phyloP scores from a whole-genome alignment of 2,329 filamentous ascomycete genomes.

The Cladophialophora immunda region DNA sequence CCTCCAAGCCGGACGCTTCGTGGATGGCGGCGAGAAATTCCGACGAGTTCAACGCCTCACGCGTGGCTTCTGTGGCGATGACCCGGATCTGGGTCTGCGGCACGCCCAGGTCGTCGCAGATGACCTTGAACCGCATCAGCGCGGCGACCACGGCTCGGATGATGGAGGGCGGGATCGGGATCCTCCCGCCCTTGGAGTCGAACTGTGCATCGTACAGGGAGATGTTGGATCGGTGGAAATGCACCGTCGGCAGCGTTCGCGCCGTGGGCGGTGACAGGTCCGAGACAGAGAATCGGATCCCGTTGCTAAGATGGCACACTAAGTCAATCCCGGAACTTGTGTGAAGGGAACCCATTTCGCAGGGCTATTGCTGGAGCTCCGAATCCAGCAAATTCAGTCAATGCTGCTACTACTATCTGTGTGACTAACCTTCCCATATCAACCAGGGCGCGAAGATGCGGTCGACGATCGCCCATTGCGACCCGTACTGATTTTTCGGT shows the following conservation, averaged over 20 bases:
- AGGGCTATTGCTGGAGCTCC: not conserved
- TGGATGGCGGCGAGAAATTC: conserved; percentile 73
- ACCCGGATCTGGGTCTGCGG: conserved; percentile 71
- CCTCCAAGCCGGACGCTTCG: conserved; percentile 69
- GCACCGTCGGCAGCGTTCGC: conserved; percentile 78
- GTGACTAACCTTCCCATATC: conserved; percentile 50
- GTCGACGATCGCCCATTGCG: not conserved
- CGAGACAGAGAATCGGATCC: conserved; percentile 90
- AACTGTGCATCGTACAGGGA: conserved; percentile 84
- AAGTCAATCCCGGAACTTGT: not conserved
- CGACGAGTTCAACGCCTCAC: conserved; percentile 77
- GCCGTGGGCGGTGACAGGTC: conserved; percentile 74
- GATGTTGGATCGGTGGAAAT: conserved; percentile 78
- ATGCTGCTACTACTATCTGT: not conserved
- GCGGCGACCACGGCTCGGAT: conserved; percentile 72
- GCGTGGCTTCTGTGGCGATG: conserved; percentile 90
- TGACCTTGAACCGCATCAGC: conserved; percentile 73
- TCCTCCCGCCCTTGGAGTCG: conserved; percentile 45
- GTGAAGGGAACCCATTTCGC: not conserved
- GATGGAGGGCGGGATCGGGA: conserved; percentile 65
- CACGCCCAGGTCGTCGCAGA: conserved; percentile 75
- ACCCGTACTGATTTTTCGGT: not conserved
- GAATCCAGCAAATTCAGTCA: not conserved
- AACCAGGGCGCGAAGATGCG: conserved; percentile 37
- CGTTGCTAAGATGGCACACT: conserved; percentile 67